Conservation (phyloP, 2,329 filamentous ascomycete species). For the Scytalidium lignicola region DNA sequence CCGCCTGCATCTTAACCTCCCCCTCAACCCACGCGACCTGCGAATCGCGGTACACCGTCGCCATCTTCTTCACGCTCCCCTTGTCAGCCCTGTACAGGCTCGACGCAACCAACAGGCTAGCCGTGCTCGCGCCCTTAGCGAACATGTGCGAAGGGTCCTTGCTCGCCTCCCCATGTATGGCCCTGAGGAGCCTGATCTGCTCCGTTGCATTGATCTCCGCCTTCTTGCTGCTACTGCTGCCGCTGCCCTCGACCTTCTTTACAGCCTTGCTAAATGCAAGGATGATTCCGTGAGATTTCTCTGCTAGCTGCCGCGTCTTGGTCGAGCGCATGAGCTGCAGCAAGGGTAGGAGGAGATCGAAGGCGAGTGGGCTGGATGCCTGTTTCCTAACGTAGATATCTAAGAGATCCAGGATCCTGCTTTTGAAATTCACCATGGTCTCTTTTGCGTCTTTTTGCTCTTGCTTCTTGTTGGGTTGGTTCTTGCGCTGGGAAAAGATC, state of each 20-base stretch:
- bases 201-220: slow-evolving; percentile 37
- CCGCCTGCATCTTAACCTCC: slow-evolving; percentile 54
- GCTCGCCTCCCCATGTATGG: slow-evolving; percentile 64
- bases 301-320: slow-evolving; percentile 66
- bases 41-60: slow-evolving; percentile 59
- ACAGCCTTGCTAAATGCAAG: slow-evolving; percentile 63
- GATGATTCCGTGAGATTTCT: slow-evolving; percentile 69
- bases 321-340: slow-evolving; percentile 74
- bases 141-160: slow-evolving; percentile 64
- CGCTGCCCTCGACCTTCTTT: slow-evolving; percentile 37
- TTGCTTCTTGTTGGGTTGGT: slow-evolving; percentile 66
- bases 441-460: slow-evolving; percentile 84
- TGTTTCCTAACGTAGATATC: slow-evolving; percentile 80
- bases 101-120: slow-evolving; percentile 62
- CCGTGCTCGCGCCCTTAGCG: slow-evolving; percentile 67
- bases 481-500: slow-evolving; percentile 75
- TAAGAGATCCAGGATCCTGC: slow-evolving; percentile 82
- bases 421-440: slow-evolving; percentile 90
- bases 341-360: slow-evolving; percentile 69
- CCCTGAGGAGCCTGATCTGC: slow-evolving; percentile 47
- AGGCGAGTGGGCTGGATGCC: slow-evolving; percentile 59
- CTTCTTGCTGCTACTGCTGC: slow-evolving; percentile 22
- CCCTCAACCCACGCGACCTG: slow-evolving; percentile 55
- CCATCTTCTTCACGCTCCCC: slow-evolving; percentile 47
- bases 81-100: slow-evolving; percentile 52